Percentiles rank a stretch among this genome's conserved stretches.
phyloP scores from a whole-genome alignment of 805 yeast genomes.

The Yamadazyma insecticola region DNA sequence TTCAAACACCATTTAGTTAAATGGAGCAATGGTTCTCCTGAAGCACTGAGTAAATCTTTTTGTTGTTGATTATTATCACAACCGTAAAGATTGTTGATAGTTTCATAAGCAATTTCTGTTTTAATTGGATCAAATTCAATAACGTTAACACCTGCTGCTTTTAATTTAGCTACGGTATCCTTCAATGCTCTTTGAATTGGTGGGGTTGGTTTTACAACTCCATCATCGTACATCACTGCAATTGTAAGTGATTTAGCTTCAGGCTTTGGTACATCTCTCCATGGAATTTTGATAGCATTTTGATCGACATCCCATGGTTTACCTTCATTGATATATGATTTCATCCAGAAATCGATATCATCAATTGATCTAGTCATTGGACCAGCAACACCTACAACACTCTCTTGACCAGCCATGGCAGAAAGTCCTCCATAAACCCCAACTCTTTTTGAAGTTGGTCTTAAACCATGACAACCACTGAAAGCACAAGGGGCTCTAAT shows the following conservation, averaged over 20 bases:
- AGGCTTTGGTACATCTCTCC: slow-evolving; percentile 45
- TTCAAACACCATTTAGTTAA: slow-evolving; percentile 60
- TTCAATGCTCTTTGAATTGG: slow-evolving; percentile 57
- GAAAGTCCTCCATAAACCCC: slow-evolving; percentile 43
- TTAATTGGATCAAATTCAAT: slow-evolving; percentile 55
- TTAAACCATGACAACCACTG: slow-evolving; percentile 37
- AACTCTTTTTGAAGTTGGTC: slow-evolving; percentile 39
- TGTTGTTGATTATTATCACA: slow-evolving; percentile 67
- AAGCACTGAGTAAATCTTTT: slow-evolving; percentile 43
- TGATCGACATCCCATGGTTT: slow-evolving; percentile 58
- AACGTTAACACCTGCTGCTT: slow-evolving; percentile 55
- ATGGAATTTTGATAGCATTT: slow-evolving; percentile 44
- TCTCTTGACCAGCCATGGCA: slow-evolving; percentile 59
- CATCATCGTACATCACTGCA: slow-evolving; percentile 63
- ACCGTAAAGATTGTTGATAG: slow-evolving; percentile 52
- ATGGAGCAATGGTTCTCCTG: slow-evolving; percentile 68
- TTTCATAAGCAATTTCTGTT: slow-evolving; percentile 54
- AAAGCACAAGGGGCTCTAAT: slow-evolving; percentile 42
- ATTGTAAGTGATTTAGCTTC: slow-evolving; percentile 46
- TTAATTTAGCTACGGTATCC: slow-evolving; percentile 48
- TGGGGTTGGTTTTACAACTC: slow-evolving; percentile 62
- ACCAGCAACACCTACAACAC: slow-evolving; percentile 62
- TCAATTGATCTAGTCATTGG: slow-evolving; percentile 63
- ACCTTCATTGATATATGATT: slow-evolving; percentile 54
- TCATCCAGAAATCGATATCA: slow-evolving; percentile 68